Evolutionary conservation across 116 monocot genomes (phyloP).

Genomic region (Posidonia oceanica): DNA sequence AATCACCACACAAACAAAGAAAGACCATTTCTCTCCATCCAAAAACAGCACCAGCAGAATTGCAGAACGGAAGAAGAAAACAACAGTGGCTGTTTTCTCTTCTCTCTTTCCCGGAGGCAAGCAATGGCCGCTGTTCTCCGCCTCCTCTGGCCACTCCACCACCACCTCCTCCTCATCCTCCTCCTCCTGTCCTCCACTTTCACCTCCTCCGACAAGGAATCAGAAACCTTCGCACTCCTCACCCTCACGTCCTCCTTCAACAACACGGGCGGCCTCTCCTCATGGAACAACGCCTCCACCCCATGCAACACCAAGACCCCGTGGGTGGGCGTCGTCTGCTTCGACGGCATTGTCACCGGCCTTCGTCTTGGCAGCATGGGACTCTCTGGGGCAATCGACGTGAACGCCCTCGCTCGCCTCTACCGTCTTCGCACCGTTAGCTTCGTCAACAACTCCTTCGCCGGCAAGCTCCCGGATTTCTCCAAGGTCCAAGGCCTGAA

Average conservation of each 20-base stretch:
- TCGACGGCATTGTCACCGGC: slow-evolving; percentile 26
- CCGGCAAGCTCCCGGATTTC: slow-evolving; percentile 49
- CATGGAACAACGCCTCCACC: slow-evolving; percentile 21
- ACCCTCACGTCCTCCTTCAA: slow-evolving; percentile 33
- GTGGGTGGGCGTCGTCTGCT: slow-evolving; percentile 62
- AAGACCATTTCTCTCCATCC: background rate
- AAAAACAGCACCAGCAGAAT: background rate
- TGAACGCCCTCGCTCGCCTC: slow-evolving; percentile 33
- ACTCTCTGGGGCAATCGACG: slow-evolving; percentile 42
- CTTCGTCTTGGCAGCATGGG: slow-evolving; percentile 38
- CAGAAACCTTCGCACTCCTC: slow-evolving; percentile 13
- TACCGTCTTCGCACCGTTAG: slow-evolving; percentile 34
- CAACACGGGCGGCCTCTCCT: slow-evolving; percentile 31
- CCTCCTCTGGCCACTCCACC: background rate
- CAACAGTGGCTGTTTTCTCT: background rate
- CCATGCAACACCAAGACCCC: slow-evolving; percentile 24
- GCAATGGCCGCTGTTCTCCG: background rate
- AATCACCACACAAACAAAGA: background rate
- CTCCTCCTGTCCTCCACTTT: background rate
- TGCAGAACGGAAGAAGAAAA: background rate
- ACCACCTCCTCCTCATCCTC: slow-evolving; percentile 4
- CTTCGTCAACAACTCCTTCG: slow-evolving; percentile 25
- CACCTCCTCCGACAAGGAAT: background rate
- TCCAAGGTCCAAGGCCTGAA: slow-evolving; percentile 35
- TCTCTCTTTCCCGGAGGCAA: background rate